phyloP scores from a whole-genome alignment of 768 basidiomycete species.

The Crepidotus variabilis region DNA sequence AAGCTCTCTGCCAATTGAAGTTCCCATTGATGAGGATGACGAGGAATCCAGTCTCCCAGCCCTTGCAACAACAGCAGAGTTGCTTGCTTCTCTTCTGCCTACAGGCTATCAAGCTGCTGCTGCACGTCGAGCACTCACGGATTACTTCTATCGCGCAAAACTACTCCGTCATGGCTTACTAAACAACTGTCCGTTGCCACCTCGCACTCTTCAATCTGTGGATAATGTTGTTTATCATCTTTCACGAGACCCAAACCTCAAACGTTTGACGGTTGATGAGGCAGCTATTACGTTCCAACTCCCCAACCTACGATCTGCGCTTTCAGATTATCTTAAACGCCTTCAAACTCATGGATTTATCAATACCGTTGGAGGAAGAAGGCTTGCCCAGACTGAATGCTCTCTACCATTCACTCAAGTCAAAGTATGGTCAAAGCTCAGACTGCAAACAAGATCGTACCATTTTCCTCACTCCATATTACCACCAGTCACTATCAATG shows the following conservation, averaged over 20 bases:
- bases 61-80: background rate
- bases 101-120: background rate
- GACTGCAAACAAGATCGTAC: constrained; percentile 20
- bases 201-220: constrained; percentile 5
- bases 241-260: constrained; percentile 12
- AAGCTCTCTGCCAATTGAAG: background rate
- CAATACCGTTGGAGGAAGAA: constrained; percentile 9
- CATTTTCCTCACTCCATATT: constrained; percentile 14
- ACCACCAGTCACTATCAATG: constrained; percentile 18
- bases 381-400: background rate
- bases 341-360: background rate
- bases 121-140: background rate
- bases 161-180: background rate
- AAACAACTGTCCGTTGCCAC: constrained; percentile 1
- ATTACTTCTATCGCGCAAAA: background rate
- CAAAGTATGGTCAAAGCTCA: constrained; percentile 21
- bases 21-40: background rate
- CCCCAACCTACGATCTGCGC: constrained; percentile 21
- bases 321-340: constrained; percentile 16
- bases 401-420: constrained; percentile 17
- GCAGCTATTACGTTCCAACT: constrained; percentile 17
- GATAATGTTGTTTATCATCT: constrained; percentile 20
- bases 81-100: background rate
- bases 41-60: background rate
- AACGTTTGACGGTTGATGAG: constrained; percentile 17